Evolutionary conservation across 2,329 filamentous ascomycete species (phyloP).

Genomic region (Atkinsonella hypoxylon): DNA sequence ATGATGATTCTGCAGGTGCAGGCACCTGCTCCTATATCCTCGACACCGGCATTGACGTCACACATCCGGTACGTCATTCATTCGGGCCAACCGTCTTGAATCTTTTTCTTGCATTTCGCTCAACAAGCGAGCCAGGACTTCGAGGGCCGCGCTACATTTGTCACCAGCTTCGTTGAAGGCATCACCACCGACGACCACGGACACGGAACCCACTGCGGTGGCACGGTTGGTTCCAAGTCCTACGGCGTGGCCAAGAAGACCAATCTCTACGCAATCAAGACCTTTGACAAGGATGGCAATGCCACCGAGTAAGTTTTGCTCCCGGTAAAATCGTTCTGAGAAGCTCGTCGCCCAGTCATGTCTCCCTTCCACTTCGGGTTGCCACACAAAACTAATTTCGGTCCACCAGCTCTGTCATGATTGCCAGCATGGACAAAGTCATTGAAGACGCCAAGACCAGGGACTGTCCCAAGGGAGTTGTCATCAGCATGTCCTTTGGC

Average conservation of each 20-base stretch:
- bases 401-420: conserved; percentile 22
- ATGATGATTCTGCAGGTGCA: conserved; percentile 22
- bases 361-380: not conserved
- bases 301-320: conserved; percentile 9
- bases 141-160: conserved; percentile 26
- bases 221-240: conserved; percentile 19
- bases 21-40: conserved; percentile 30
- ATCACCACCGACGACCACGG: conserved; percentile 17
- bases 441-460: conserved; percentile 20
- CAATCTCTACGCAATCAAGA: conserved; percentile 27
- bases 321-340: too few relatives aligned
- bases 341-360: too few relatives aligned
- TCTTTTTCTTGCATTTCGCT: not conserved
- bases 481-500: conserved; percentile 35
- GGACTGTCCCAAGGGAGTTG: conserved; percentile 26
- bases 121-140: conserved; percentile 19
- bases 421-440: conserved; percentile 29
- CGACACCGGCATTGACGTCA: conserved; percentile 26
- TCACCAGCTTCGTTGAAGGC: conserved; percentile 21
- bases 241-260: conserved; percentile 30
- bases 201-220: conserved; percentile 3
- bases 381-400: too few relatives aligned
- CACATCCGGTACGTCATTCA: conserved; percentile 20
- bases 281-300: conserved; percentile 21
- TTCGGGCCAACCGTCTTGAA: not conserved